phyloP scores from a whole-genome alignment of 2,329 filamentous ascomycete species.

The Peltaster fructicola region DNA sequence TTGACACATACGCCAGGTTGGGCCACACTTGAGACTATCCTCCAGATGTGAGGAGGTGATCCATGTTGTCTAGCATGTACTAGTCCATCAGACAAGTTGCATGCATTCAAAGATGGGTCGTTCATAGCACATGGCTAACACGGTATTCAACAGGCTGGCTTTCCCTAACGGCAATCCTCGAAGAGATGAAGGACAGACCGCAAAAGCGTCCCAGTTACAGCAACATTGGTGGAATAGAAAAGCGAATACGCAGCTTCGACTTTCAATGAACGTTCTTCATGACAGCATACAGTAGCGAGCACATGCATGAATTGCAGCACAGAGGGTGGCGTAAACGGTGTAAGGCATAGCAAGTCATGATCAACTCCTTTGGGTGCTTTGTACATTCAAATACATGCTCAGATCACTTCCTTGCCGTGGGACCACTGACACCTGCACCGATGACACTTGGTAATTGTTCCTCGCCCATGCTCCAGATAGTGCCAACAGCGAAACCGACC shows the following conservation, averaged over 20 bases:
- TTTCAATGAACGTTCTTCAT: too few species aligned
- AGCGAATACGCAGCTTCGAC: too few species aligned
- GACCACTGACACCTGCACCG: constrained; percentile 74
- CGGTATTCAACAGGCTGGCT: constrained; percentile 17
- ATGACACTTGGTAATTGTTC: constrained; percentile 86
- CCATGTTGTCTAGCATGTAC: not conserved
- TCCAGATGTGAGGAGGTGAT: constrained; percentile 31
- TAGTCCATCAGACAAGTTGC: not conserved
- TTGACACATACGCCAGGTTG: constrained; percentile 78
- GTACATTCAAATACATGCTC: too few species aligned
- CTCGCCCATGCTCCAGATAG: constrained; percentile 70
- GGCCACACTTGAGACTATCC: constrained; percentile 86
- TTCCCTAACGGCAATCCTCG: constrained; percentile 65
- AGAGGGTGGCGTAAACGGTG: too few species aligned
- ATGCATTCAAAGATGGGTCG: constrained; percentile 1
- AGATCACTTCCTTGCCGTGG: constrained; percentile 37
- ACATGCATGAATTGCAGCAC: too few species aligned
- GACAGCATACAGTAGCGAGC: too few species aligned
- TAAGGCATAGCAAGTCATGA: too few species aligned
- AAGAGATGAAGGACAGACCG: constrained; percentile 93
- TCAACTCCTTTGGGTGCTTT: too few species aligned
- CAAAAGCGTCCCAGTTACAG: too few species aligned
- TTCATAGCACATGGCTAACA: not conserved
- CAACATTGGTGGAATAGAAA: too few species aligned
- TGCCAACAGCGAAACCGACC: constrained; percentile 51